Conservation (phyloP, 495 filamentous ascomycete species). For the Aspergillus baeticus region DNA sequence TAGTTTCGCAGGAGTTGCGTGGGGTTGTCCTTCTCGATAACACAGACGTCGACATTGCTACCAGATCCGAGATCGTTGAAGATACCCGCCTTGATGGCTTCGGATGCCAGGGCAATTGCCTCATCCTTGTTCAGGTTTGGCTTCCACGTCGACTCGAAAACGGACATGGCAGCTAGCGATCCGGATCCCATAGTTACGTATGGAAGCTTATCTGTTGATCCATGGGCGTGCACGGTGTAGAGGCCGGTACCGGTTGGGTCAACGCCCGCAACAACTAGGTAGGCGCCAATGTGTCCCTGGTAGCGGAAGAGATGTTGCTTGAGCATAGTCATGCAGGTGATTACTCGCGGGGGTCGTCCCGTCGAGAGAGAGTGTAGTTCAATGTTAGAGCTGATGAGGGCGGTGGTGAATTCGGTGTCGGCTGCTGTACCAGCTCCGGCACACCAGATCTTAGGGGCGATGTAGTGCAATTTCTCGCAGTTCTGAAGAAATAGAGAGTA, state of each 20-base stretch:
- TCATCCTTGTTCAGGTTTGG: constrained; percentile 71
- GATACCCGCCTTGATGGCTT: constrained; percentile 96
- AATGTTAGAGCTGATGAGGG: constrained; percentile 96
- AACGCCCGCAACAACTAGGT: constrained; percentile 95
- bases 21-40: constrained; percentile 87
- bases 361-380: constrained; percentile 95
- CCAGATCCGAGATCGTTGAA: constrained; percentile 98
- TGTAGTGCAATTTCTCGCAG: constrained; percentile 99
- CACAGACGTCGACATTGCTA: constrained; percentile 94
- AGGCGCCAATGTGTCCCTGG: constrained; percentile 97
- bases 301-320: constrained; percentile 99
- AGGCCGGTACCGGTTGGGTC: constrained; percentile 95
- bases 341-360: constrained; percentile 92
- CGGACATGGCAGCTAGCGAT: constrained; percentile 93
- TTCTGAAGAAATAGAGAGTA: constrained; percentile 54
- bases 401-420: constrained; percentile 98
- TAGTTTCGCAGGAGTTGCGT: constrained; percentile 88
- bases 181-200: constrained; percentile 99
- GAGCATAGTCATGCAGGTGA: constrained; percentile 99
- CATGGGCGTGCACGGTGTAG: constrained; percentile 98
- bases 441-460: constrained; percentile 98
- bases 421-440: constrained; percentile 97
- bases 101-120: constrained; percentile 75
- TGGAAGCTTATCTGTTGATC: constrained; percentile 96
- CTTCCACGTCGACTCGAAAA: constrained; percentile 98